Conservation (phyloP, 2,329 filamentous ascomycete species). For the Akanthomyces uredinophilus region DNA sequence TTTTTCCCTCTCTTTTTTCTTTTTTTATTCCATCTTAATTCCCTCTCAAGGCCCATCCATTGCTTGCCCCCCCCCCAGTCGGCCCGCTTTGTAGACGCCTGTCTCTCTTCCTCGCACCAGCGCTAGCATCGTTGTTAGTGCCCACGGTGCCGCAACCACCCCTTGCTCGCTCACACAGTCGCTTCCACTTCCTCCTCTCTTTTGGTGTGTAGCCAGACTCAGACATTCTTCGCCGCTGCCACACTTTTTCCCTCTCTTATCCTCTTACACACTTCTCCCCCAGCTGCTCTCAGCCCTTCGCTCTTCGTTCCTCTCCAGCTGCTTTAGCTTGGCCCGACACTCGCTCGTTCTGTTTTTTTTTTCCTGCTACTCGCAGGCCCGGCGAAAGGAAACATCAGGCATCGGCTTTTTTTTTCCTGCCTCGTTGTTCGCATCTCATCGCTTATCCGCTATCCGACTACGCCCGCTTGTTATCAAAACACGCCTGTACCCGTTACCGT, state of each 20-base stretch:
- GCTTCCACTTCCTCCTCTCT: background rate
- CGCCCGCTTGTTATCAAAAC: background rate
- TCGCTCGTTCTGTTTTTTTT: constrained; percentile 1
- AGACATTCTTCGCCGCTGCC: constrained; percentile 12
- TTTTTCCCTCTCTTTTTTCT: background rate
- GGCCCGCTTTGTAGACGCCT: background rate
- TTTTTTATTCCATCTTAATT: background rate
- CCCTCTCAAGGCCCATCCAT: background rate
- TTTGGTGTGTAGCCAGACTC: background rate
- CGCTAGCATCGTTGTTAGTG: constrained; percentile 12
- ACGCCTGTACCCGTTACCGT: background rate
- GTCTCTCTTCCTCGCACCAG: background rate
- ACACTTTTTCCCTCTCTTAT: constrained; percentile 14
- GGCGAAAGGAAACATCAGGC: background rate
- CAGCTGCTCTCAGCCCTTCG: background rate
- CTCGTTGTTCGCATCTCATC: background rate
- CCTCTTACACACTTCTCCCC: background rate
- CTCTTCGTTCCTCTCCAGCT: constrained; percentile 4
- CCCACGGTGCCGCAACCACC: constrained; percentile 2
- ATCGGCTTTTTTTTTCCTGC: background rate
- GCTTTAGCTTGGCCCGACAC: constrained; percentile 10
- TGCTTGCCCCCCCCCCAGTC: background rate
- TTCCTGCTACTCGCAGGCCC: background rate
- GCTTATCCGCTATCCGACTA: background rate
- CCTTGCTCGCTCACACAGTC: background rate